Percentiles rank a stretch among this genome's conserved stretches.
phyloP scores from a whole-genome alignment of 2,329 filamentous ascomycete genomes.

The Xylariaceae sp. region DNA sequence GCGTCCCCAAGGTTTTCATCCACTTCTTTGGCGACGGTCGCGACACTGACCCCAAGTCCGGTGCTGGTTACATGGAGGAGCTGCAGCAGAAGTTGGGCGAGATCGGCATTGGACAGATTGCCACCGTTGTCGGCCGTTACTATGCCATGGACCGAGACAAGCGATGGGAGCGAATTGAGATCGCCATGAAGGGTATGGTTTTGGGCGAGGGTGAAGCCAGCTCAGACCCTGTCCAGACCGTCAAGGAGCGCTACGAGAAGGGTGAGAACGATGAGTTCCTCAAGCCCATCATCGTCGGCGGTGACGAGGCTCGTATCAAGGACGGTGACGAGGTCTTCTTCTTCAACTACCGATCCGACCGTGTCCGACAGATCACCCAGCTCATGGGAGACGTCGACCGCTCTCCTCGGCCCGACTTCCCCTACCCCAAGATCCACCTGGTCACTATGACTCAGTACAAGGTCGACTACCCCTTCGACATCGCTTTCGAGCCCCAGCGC shows the following conservation, averaged over 20 bases:
- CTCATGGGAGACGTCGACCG: constrained; percentile 88
- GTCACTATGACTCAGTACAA: constrained; percentile 99
- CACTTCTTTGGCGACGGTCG: constrained; percentile 99
- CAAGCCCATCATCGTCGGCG: constrained; percentile 92
- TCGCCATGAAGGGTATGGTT: constrained; percentile 82
- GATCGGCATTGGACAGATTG: constrained; percentile 79
- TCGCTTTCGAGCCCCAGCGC: constrained; percentile 88
- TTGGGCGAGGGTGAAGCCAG: constrained; percentile 81
- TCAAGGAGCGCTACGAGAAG: constrained; percentile 82
- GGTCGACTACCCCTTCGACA: constrained; percentile 81
- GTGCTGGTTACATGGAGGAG: constrained; percentile 79
- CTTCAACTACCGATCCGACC: constrained; percentile 99
- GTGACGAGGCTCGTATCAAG: constrained; percentile 78
- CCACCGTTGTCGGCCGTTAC: constrained; percentile 91
- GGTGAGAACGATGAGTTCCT: constrained; percentile 96
- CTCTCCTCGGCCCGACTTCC: constrained; percentile 83
- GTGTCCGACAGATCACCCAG: constrained; percentile 93
- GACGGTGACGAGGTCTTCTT: constrained; percentile 95
- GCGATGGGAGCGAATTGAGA: constrained; percentile 92
- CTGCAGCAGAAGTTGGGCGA: constrained; percentile 77
- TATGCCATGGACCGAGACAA: constrained; percentile 99
- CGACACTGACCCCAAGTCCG: constrained; percentile 96
- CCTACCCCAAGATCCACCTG: constrained; percentile 85
- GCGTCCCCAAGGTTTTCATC: constrained; percentile 87
- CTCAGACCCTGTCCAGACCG: constrained; percentile 76